phyloP scores from a whole-genome alignment of 2,329 filamentous ascomycete species.

The Monilinia fructicola region DNA sequence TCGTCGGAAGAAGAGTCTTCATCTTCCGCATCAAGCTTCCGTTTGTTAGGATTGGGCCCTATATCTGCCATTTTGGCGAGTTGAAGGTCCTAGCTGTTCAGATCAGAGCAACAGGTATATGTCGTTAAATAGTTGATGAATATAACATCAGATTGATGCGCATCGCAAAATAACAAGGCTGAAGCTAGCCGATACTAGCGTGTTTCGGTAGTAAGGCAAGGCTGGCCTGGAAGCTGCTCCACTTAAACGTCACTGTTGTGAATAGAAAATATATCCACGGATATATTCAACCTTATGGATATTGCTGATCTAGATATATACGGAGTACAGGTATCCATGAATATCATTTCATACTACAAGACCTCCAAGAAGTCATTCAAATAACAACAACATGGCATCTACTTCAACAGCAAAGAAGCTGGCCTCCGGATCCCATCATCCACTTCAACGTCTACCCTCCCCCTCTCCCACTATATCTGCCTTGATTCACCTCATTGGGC shows the following conservation, averaged over 20 bases:
- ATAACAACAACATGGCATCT: conserved; percentile 1
- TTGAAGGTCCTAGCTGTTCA: not conserved
- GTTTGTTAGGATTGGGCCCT: conserved; percentile 49
- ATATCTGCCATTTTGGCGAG: conserved; percentile 41
- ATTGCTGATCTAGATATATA: not conserved
- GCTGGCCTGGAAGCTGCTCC: conserved; percentile 12
- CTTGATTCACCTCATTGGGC: conserved; percentile 57
- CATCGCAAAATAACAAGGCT: conserved; percentile 20
- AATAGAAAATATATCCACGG: not conserved
- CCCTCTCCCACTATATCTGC: conserved; percentile 65
- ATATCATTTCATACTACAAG: not conserved
- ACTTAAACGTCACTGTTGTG: not conserved
- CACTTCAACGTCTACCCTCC: conserved; percentile 63
- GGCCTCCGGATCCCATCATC: conserved; percentile 51
- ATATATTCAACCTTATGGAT: too few species aligned
- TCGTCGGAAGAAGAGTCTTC: conserved; percentile 69
- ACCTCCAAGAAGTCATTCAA: not conserved
- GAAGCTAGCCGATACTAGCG: not conserved
- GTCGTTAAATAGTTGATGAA: not conserved
- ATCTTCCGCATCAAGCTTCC: conserved; percentile 44
- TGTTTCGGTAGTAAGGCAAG: not conserved
- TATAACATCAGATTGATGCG: not conserved
- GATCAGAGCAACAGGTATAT: not conserved
- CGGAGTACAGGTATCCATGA: too few species aligned
- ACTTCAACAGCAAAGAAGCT: conserved; percentile 9